These are phyloP conservation scores for Pichia membranifaciens DNA, from an alignment of 805 yeast genomes.

Conservation along the genomic window DNA sequence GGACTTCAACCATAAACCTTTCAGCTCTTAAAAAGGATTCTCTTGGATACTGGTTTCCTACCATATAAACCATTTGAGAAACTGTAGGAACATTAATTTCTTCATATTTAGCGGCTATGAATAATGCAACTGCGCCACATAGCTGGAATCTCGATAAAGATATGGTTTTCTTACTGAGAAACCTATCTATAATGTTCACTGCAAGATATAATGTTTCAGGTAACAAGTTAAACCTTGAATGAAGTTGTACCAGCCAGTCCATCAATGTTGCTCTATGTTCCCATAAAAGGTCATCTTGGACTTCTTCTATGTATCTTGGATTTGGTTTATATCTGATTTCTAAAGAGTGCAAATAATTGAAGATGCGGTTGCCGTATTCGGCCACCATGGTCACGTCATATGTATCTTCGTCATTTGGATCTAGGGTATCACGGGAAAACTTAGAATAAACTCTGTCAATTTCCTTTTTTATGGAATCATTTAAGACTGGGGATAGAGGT, in stretches of 20 bases:
- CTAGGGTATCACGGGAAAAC: conserved; percentile 48
- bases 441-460: conserved; percentile 45
- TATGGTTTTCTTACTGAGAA: conserved; percentile 64
- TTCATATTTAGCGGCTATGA: conserved; percentile 91
- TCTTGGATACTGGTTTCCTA: conserved; percentile 74
- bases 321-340: conserved; percentile 70
- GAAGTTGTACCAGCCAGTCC: conserved; percentile 90
- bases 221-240: conserved; percentile 68
- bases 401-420: conserved; percentile 77
- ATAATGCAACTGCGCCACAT: conserved; percentile 86
- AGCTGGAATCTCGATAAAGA: conserved; percentile 82
- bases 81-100: conserved; percentile 88
- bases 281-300: conserved; percentile 68
- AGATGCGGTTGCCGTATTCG: conserved; percentile 85
- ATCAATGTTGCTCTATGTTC: conserved; percentile 78
- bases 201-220: conserved; percentile 84
- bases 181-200: conserved; percentile 80
- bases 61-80: conserved; percentile 74
- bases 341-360: conserved; percentile 65
- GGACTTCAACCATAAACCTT: conserved; percentile 62
- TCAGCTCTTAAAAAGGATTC: conserved; percentile 79
- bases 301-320: conserved; percentile 63
- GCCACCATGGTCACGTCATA: conserved; percentile 86
- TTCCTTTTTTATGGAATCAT: conserved; percentile 41
- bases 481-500: conserved; percentile 59